Base-by-base conservation (phyloP, 2,329 filamentous ascomycete species). In the Parascedosporium putredinis region DNA sequence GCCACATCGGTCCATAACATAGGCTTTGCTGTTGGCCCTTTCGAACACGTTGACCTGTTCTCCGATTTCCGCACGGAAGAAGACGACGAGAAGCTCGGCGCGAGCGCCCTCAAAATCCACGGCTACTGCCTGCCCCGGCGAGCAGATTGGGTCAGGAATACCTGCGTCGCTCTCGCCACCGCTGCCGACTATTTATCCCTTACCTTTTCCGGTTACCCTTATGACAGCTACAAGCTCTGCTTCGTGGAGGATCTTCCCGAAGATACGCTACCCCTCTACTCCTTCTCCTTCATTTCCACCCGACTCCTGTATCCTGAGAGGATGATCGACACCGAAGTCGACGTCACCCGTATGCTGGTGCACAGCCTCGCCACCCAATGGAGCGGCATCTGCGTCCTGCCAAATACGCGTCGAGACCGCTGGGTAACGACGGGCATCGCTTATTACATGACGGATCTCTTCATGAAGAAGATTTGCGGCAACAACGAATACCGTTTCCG, bases 401-500 rank as follows among this genome's bases (percentile, higher is more conserved):
- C 93, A 0, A 87, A 89, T 60, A 81, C 84, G 36, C 79, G 83
- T 16, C 75, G 76, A 47, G 93, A 98, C 64, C 80, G 83, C 49
- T 98, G 93, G 93, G 81, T 94, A 18, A 84, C 91, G 10, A 78
- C 93, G 49, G 94, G 91, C 12, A 84, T 94, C 44, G 86, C 91
- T 1, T 90, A 91, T 71, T 98, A 88, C 70, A 95, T 98, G 77
- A 89, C 91, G 1, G 91, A 96, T 58, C 76, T 88, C 3, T 96
- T 95, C 65, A 87, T 97, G 78, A 88, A 84, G 63, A 84, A 82
- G 56, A 74, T 98, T 2, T 94, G 88, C 60, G 93, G 93, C 6
- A 94, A 94, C 62, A 98, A 98, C 62, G 88, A 95, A 59, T 93
- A 95, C 62, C 78, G 89, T 9, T 97, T 89, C 62, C 83, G 88